These are phyloP conservation scores for Mycena belliarum DNA, from an alignment of 768 basidiomycete species.

Conservation along the genomic window DNA sequence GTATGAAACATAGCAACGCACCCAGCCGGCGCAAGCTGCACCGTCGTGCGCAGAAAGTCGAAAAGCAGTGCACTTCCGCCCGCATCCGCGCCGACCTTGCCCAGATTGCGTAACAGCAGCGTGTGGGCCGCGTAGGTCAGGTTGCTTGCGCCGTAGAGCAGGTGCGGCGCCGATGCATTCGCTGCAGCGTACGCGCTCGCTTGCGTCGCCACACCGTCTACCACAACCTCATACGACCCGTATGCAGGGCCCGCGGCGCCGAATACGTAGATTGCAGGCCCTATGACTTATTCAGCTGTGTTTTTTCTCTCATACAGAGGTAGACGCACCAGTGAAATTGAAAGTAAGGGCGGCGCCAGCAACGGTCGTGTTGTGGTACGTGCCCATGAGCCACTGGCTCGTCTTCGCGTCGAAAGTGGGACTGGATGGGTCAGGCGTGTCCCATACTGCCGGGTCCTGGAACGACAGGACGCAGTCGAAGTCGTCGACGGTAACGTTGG, in stretches of 20 bases:
- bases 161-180: slow-evolving; percentile 32
- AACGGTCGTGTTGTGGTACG: slow-evolving; percentile 42
- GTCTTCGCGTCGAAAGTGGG: slow-evolving; percentile 33
- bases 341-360: slow-evolving; percentile 38
- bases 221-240: slow-evolving; percentile 42
- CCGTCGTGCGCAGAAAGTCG: slow-evolving; percentile 42
- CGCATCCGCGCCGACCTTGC: slow-evolving; percentile 34
- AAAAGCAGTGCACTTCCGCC: slow-evolving; percentile 42
- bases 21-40: slow-evolving; percentile 48
- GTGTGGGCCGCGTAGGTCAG: slow-evolving; percentile 41
- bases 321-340: slow-evolving; percentile 43
- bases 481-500: slow-evolving; percentile 48
- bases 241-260: slow-evolving; percentile 43
- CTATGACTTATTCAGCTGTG: slow-evolving; percentile 23
- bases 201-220: slow-evolving; percentile 33
- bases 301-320: background rate
- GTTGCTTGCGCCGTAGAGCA: slow-evolving; percentile 36
- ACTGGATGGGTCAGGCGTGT: slow-evolving; percentile 49
- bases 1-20: slow-evolving; percentile 7
- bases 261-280: slow-evolving; percentile 45
- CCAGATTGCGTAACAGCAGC: slow-evolving; percentile 42
- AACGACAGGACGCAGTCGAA: slow-evolving; percentile 48
- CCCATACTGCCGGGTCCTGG: slow-evolving; percentile 40
- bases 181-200: slow-evolving; percentile 34
- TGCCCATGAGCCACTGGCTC: slow-evolving; percentile 44